phyloP scores from a whole-genome alignment of 202 grass and related monocot genomes.

The Saccharum hybrid region DNA sequence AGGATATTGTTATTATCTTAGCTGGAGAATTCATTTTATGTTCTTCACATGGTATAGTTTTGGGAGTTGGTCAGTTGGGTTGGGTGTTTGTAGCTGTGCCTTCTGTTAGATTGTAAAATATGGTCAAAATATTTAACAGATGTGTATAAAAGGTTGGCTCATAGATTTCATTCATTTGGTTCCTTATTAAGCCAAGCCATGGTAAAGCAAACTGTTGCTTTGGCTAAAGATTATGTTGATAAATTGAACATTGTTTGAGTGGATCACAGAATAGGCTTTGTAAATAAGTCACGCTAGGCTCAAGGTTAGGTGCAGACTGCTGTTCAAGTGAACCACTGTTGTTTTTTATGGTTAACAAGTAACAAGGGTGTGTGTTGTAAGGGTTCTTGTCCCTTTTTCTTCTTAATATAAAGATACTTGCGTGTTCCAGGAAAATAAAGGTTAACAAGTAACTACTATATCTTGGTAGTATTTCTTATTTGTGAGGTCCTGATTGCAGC shows the following conservation, averaged over 20 bases:
- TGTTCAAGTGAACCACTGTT: conserved; percentile 13
- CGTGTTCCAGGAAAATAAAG: neutral
- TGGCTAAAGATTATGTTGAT: neutral
- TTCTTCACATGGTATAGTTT: neutral
- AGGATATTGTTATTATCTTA: neutral
- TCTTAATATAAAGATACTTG: neutral
- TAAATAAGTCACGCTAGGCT: neutral
- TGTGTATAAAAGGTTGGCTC: neutral
- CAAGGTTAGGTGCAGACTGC: conserved; percentile 6
- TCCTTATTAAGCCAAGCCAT: neutral
- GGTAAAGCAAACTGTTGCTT: neutral
- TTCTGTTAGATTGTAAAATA: conserved; percentile 5
- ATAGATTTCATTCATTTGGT: neutral
- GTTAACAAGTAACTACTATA: neutral
- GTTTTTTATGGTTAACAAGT: conserved; percentile 1
- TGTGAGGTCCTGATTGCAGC: conserved; percentile 20
- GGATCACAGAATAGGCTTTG: neutral
- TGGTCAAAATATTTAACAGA: neutral
- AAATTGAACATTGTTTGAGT: conserved; percentile 31
- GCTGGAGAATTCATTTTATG: conserved; percentile 12
- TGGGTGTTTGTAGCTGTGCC: neutral
- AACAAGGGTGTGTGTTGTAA: neutral
- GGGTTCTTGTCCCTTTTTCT: neutral
- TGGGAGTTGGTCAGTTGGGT: neutral
- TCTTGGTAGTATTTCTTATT: conserved; percentile 1